Evolutionary conservation across 306 rosid genomes (phyloP), one percentile per base, ranked within the genome.

Genomic region (Begonia loranthoides): DNA sequence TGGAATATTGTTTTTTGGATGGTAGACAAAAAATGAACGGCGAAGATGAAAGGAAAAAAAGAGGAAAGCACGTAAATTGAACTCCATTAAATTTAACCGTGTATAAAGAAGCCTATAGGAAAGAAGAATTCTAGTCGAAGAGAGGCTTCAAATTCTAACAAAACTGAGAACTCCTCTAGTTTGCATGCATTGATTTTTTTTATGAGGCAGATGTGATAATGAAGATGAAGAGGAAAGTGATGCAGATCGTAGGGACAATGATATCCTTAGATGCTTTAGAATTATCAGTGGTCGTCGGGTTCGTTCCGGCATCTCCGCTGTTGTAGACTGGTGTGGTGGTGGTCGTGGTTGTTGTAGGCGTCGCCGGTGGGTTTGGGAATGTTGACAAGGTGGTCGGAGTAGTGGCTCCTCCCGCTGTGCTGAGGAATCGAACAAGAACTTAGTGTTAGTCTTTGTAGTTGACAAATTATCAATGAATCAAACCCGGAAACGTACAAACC

Each of bases 351-450:
- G 78, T 61, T 2, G 76, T 40, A 0, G 94, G 57, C 4, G 75
- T 45, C 12, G 81, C 34, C 6, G 68, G 75, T 49, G 66, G 50
- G 52, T 66, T 70, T n/a, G 79, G 58, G 53, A 64, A 61, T 43
- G 73, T 9, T 10, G 79, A 41, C 12, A 78, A 51, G 17, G 83
- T 65, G 46, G 19, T 58, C n/a, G 95, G 86, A 4, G 73, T 71
- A 16, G 41, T 68, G 49, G 66, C 40, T 49, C 99, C 99, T 71
- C 99, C 93, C 5, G 89, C 88, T 52, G 82, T 34, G 67, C 99
- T 92, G 65, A 41, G 58, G 51, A 48, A 15, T n/a, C 58, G 56
- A 36, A 71, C 15, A 8, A 8, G 39, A 61, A 33, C 22, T 51
- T 59, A 14, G 46, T 58, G 55, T 66, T 59, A 11, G 15, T 41